phyloP scores from a whole-genome alignment of 345 rosid genomes.

The Microcos paniculata region DNA sequence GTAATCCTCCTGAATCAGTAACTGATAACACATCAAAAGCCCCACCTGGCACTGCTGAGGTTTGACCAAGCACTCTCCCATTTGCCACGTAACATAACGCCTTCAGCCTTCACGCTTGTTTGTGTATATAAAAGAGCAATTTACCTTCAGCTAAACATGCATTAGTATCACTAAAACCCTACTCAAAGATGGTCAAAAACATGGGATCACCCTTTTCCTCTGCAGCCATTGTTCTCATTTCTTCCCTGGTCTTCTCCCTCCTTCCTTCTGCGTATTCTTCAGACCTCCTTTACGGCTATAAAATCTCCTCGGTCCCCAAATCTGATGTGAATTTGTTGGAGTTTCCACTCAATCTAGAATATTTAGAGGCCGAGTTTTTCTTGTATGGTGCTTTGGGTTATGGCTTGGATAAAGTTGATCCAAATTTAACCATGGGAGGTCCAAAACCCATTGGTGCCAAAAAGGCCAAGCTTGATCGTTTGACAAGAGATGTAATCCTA shows the following conservation, averaged over 20 bases:
- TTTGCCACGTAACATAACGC: no score
- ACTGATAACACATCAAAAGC: no score
- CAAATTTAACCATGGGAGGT: constrained; percentile 62
- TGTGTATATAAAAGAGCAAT: no score
- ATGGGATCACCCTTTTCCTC: no score
- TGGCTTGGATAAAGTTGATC: constrained; percentile 76
- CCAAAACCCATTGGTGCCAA: constrained; percentile 69
- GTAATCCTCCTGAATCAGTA: no score
- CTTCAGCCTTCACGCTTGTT: no score
- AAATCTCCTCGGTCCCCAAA: constrained; percentile 17
- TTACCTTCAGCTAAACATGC: no score
- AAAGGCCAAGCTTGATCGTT: constrained; percentile 55
- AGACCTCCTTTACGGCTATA: background rate
- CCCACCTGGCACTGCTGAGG: no score
- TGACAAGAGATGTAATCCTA: constrained; percentile 53
- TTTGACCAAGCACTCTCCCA: no score
- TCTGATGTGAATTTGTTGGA: constrained; percentile 55
- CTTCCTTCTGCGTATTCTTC: constrained; percentile 23
- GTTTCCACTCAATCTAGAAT: constrained; percentile 85
- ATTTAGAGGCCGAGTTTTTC: constrained; percentile 92
- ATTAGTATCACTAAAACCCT: no score
- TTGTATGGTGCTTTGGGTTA: constrained; percentile 64
- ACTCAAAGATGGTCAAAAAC: no score
- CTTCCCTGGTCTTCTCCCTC: background rate
- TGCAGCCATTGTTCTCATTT: no score